These are phyloP conservation scores for Cyberlindnera subsufficiens DNA, from an alignment of 805 yeast species.

Conservation along the genomic window DNA sequence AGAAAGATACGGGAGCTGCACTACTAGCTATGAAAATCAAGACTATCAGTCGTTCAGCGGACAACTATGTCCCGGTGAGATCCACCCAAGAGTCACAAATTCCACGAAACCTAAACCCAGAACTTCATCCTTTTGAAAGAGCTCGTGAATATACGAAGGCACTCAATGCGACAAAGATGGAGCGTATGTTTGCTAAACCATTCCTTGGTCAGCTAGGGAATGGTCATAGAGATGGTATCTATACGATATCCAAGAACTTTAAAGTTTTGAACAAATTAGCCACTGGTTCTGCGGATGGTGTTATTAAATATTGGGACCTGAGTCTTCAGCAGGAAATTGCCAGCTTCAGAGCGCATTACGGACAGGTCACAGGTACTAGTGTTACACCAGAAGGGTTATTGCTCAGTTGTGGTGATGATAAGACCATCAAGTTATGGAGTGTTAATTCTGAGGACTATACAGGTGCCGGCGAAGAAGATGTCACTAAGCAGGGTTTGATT, in stretches of 20 bases:
- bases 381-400: slow-evolving; percentile 51
- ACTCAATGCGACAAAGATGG: slow-evolving; percentile 89
- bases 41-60: slow-evolving; percentile 59
- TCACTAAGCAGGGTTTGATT: slow-evolving; percentile 47
- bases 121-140: slow-evolving; percentile 93
- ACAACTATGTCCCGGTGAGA: slow-evolving; percentile 86
- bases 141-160: slow-evolving; percentile 96
- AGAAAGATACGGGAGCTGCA: background rate
- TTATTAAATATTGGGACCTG: slow-evolving; percentile 89
- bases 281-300: slow-evolving; percentile 93
- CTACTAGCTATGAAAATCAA: slow-evolving; percentile 20
- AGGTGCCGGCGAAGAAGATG: slow-evolving; percentile 27
- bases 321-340: slow-evolving; percentile 69
- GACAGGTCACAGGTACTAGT: slow-evolving; percentile 79
- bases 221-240: slow-evolving; percentile 95
- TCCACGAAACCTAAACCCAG: slow-evolving; percentile 89
- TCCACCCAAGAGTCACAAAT: slow-evolving; percentile 83
- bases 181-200: slow-evolving; percentile 96
- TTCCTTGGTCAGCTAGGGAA: slow-evolving; percentile 91
- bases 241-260: slow-evolving; percentile 77
- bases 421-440: slow-evolving; percentile 85
- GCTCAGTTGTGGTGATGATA: slow-evolving; percentile 87
- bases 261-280: slow-evolving; percentile 69
- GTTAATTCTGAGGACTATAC: slow-evolving; percentile 50
- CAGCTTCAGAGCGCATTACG: slow-evolving; percentile 84